Evolutionary conservation across 1,284 basidiomycete species (phyloP).

Genomic region (Cerioporus squamosus): DNA sequence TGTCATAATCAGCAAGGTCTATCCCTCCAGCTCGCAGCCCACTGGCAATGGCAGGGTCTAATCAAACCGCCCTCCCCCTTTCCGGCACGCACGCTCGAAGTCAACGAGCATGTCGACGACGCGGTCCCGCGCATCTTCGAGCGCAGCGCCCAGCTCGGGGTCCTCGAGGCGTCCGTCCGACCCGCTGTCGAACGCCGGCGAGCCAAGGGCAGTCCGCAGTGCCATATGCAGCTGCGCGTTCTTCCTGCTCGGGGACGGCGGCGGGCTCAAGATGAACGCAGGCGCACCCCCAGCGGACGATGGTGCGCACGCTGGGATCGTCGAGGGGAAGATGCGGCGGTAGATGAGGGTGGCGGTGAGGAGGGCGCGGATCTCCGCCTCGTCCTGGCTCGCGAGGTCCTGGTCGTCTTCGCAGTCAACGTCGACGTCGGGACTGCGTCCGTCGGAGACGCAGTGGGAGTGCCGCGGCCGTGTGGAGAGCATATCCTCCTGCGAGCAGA

Average conservation of each 20-base stretch:
- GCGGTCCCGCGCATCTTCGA: conserved; percentile 71
- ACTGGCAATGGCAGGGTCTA: neutral
- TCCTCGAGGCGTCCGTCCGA: conserved; percentile 34
- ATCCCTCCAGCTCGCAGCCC: too few relatives aligned
- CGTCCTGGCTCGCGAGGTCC: conserved; percentile 38
- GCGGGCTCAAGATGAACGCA: conserved; percentile 56
- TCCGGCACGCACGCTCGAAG: conserved; percentile 31
- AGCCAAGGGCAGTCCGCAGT: conserved; percentile 58
- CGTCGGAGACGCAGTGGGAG: conserved; percentile 5
- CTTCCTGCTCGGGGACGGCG: conserved; percentile 54
- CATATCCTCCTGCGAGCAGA: conserved; percentile 34
- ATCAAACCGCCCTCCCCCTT: conserved; percentile 19
- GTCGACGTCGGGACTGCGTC: conserved; percentile 30
- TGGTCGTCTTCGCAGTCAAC: conserved; percentile 39
- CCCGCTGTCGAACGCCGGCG: conserved; percentile 58
- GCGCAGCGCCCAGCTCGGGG: conserved; percentile 34
- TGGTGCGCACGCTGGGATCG: conserved; percentile 35
- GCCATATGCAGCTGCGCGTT: conserved; percentile 44
- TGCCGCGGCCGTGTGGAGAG: conserved; percentile 19
- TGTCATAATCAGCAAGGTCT: too few relatives aligned
- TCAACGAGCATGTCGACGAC: conserved; percentile 69
- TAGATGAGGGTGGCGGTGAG: conserved; percentile 62
- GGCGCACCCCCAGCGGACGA: conserved; percentile 22
- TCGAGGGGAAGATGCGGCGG: conserved; percentile 56
- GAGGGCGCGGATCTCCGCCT: conserved; percentile 52